A percentile compares a stretch with the other conserved stretches of the same genome.
Evolutionary conservation across 805 yeast genomes (phyloP).

Genomic region (Barnettozyma populi): DNA sequence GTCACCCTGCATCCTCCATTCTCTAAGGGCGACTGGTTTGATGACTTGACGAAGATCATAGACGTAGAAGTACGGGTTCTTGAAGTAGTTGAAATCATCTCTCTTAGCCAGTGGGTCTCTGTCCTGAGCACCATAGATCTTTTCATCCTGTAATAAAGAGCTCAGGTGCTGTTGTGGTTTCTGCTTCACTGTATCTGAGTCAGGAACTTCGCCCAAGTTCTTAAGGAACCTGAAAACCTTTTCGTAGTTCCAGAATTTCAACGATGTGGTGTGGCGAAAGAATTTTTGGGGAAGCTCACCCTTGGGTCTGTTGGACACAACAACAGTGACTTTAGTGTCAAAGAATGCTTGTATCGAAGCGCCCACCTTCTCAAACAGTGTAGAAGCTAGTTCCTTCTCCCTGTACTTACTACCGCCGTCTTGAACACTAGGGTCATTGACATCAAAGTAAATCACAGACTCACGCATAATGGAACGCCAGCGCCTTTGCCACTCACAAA

Average conservation of each 20-base stretch:
- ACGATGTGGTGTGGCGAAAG: constrained; percentile 29
- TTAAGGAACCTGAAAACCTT: constrained; percentile 76
- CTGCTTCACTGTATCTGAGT: constrained; percentile 16
- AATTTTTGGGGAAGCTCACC: constrained; percentile 47
- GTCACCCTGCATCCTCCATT: constrained; percentile 51
- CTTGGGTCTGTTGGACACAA: constrained; percentile 60
- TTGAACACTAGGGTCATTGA: constrained; percentile 30
- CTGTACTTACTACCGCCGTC: constrained; percentile 18
- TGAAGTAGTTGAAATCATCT: constrained; percentile 80
- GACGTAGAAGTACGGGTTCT: constrained; percentile 66
- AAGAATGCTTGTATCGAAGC: constrained; percentile 57
- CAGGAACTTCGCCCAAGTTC: constrained; percentile 44
- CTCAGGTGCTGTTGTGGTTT: constrained; percentile 36
- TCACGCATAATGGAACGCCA: constrained; percentile 57
- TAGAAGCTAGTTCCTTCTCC: constrained; percentile 31
- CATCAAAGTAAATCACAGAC: constrained; percentile 53
- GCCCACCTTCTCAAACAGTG: constrained; percentile 34
- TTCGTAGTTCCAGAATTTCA: constrained; percentile 84
- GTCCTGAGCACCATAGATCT: constrained; percentile 79
- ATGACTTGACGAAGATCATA: constrained; percentile 75
- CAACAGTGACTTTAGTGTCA: constrained; percentile 59
- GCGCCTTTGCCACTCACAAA: constrained; percentile 51
- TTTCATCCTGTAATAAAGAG: constrained; percentile 75
- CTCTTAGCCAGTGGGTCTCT: constrained; percentile 81
- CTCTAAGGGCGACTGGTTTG: constrained; percentile 77